A percentile compares a stretch with the other conserved stretches of the same genome.
Evolutionary conservation across 2,329 filamentous ascomycete species (phyloP).

Genomic region (Xylariales sp.): DNA sequence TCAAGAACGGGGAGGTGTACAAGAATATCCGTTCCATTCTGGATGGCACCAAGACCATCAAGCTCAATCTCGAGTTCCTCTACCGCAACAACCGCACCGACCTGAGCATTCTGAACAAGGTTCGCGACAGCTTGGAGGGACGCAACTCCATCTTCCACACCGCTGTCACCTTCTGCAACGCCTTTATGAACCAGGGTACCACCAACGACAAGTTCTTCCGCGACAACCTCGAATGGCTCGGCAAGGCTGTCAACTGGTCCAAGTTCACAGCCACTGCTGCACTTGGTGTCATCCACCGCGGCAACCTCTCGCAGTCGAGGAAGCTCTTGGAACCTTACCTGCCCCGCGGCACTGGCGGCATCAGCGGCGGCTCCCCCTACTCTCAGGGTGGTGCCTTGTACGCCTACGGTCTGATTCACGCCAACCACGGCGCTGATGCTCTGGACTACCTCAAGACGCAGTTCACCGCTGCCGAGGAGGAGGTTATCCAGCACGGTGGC

Average conservation of each 20-base stretch:
- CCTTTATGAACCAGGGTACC: constrained; percentile 98
- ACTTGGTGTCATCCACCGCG: constrained; percentile 91
- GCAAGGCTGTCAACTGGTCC: constrained; percentile 98
- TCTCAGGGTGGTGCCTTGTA: constrained; percentile 96
- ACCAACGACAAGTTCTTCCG: constrained; percentile 98
- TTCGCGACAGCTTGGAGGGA: constrained; percentile 91
- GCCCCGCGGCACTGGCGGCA: constrained; percentile 62
- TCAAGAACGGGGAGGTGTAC: constrained; percentile 50
- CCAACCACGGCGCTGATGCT: constrained; percentile 92
- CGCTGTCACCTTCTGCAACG: constrained; percentile 94
- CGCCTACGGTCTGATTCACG: constrained; percentile 92
- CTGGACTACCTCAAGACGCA: constrained; percentile 73
- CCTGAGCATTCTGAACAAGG: constrained; percentile 87
- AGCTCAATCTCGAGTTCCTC: constrained; percentile 92
- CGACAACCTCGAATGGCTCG: constrained; percentile 95
- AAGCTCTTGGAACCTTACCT: constrained; percentile 94
- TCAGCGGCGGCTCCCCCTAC: constrained; percentile 81
- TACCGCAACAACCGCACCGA: constrained; percentile 95
- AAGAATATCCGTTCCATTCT: constrained; percentile 65
- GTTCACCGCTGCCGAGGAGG: constrained; percentile 73
- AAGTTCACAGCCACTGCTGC: constrained; percentile 98
- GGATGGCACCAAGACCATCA: constrained; percentile 88
- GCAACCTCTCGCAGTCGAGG: constrained; percentile 87
- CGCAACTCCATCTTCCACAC: constrained; percentile 98
- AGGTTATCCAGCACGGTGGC: constrained; percentile 95